These are phyloP conservation scores for Candida nemodendra DNA, from an alignment of 805 yeast species.

Conservation along the genomic window DNA sequence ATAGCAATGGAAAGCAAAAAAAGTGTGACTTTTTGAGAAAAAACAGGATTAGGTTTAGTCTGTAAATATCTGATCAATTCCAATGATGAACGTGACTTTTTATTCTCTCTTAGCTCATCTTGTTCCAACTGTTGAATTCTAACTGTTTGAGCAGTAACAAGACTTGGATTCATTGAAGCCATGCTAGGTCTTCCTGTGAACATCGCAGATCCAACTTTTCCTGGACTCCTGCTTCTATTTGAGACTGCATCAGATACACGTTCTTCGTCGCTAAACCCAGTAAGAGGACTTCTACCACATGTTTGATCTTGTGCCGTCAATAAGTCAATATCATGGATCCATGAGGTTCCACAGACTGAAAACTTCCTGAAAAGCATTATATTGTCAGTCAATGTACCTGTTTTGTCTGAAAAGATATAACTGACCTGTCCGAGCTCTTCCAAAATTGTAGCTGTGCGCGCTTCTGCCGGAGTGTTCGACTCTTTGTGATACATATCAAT, in stretches of 20 bases:
- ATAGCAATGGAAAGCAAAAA: slow-evolving; percentile 80
- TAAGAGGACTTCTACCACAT: slow-evolving; percentile 6
- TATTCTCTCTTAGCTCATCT: slow-evolving; percentile 24
- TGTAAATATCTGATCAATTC: slow-evolving; percentile 72
- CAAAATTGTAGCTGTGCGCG: slow-evolving; percentile 90
- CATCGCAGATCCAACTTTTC: slow-evolving; percentile 19
- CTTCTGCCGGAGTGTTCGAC: slow-evolving; percentile 88
- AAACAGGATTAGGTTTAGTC: slow-evolving; percentile 63
- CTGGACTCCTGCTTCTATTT: slow-evolving; percentile 8
- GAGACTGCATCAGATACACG: neutral
- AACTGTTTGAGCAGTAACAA: slow-evolving; percentile 39
- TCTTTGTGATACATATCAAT: slow-evolving; percentile 89
- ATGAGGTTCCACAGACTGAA: slow-evolving; percentile 82
- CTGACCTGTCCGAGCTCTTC: slow-evolving; percentile 98
- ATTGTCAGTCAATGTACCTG: slow-evolving; percentile 96
- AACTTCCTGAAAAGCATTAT: slow-evolving; percentile 89
- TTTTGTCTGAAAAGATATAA: slow-evolving; percentile 91
- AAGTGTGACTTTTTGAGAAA: slow-evolving; percentile 71
- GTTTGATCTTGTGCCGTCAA: slow-evolving; percentile 28
- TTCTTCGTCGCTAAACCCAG: slow-evolving; percentile 1
- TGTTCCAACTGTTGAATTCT: slow-evolving; percentile 37
- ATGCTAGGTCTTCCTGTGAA: slow-evolving; percentile 57
- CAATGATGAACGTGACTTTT: slow-evolving; percentile 59
- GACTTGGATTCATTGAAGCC: slow-evolving; percentile 38
- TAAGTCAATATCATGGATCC: slow-evolving; percentile 76